Evolutionary conservation across 371 early-diverging fungal species (phyloP), one percentile per base, ranked within the genome.

Genomic region (Conidiobolus incongruus): DNA sequence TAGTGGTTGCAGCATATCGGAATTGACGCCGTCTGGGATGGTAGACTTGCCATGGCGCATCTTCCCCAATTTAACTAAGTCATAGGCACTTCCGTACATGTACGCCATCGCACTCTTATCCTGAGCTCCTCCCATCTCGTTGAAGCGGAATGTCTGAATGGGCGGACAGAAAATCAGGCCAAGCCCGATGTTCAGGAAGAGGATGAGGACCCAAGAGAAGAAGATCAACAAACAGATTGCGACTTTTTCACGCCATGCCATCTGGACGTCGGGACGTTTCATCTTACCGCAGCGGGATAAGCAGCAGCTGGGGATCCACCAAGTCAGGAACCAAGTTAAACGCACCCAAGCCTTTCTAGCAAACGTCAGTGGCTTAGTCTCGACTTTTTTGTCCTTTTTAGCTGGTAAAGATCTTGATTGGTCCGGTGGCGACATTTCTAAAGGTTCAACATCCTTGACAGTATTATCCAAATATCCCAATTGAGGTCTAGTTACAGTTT

Each of bases 181-280:
- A 8, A 76, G 50, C 0, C 69, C 73, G 15, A 66, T 62, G 42
- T 70, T 74, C 34, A 70, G 58, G 35, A 74, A 71, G 17, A 71
- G 60, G 32, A 65, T 60, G 13, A 53, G 39, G 0, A 56, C 65
- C 0, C 66, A 72, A 35, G 66, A 52, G n/a, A 61, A 46, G 49
- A 71, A 59, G 36, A 83, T 80, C 45, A 82, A 52, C 19, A 75
- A 54, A 58, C 81, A 82, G 13, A 89, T 52, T 0, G 87, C 77
- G 0, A 85, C 68, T 47, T 89, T 89, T 59, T 89, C 90, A 13
- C 87, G 59, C 87, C 86, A 89, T 1, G 96, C 96, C 82, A 83
- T 80, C 70, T n/a, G n/a, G n/a, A n/a, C n/a, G n/a, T n/a, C n/a
- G n/a, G n/a, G n/a, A n/a, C n/a, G n/a, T n/a, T n/a, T 72, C 79